Conservation (phyloP, 2,329 filamentous ascomycete genomes). For the Arachnopeziza araneosa region DNA sequence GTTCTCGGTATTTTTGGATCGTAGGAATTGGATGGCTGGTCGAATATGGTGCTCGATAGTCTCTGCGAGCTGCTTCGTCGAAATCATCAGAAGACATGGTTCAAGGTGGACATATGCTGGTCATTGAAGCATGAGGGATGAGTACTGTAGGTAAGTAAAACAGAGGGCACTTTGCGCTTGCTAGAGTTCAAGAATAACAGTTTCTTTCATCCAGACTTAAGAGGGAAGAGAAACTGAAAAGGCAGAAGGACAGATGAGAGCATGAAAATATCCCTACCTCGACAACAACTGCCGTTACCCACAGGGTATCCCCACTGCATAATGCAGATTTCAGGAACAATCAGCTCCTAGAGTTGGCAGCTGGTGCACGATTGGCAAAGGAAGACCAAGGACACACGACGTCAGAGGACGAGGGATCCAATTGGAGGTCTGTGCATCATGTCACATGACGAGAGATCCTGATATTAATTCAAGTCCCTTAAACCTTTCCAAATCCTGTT, state of each 20-base stretch:
- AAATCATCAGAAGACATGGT: conserved; percentile 14
- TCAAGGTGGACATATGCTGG: background rate
- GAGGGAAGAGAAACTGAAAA: background rate
- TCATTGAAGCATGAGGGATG: background rate
- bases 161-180: background rate
- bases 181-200: background rate
- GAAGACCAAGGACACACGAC: background rate
- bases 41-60: conserved; percentile 23
- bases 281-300: background rate
- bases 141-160: background rate
- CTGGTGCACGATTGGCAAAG: background rate
- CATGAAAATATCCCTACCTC: background rate
- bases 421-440: background rate
- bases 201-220: background rate
- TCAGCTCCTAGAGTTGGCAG: background rate
- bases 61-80: conserved; percentile 19
- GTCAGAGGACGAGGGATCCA: background rate
- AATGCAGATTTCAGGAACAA: background rate
- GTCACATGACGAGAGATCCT: background rate
- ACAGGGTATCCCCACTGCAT: background rate
- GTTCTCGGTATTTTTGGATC: conserved; percentile 22
- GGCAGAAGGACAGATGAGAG: background rate
- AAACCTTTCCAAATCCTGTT: background rate
- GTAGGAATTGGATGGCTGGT: conserved; percentile 24
- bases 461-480: background rate